Base-by-base conservation (phyloP, 2,329 filamentous ascomycete species). In the Xylariaceae sp. region DNA sequence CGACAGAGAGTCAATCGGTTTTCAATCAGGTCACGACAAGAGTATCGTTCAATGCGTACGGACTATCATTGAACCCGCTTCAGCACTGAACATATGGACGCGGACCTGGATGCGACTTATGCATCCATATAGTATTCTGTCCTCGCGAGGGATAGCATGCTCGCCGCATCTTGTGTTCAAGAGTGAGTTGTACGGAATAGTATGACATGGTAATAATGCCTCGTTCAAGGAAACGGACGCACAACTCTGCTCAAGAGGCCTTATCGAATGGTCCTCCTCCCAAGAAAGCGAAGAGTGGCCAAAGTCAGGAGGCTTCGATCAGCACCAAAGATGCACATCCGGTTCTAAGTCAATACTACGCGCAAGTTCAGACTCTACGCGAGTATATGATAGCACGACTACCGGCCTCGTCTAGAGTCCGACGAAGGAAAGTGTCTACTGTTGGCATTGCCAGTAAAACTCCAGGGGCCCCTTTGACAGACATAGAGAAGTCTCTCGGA, bases 311-410 rank as follows among this genome's bases (percentile, higher is more conserved):
- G 23, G 5, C 23, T 37, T 37, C 51, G 11, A 44, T 45, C 3
- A 47, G 51, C n/a, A 15, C 54, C 44, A 59, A 55, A 74, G 52
- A 75, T 67, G 66, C 71, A 49, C 86, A 90, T 70, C 83, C 84
- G 56, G 80, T 94, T 39, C 78, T 96, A 58, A 79, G 79, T 51
- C 81, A 82, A 62, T 89, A 87, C 74, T 96, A 92, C 73, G 74
- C 80, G 6, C 74, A 80, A 51, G 81, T 92, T 10, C 73, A 84
- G 57, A 86, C 86, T 0, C 76, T 96, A 59, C 85, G 90, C 67
- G 79, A 88, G 59, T 89, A 90, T 75, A 76, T 92, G 45, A 76
- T 92, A 52, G 77, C 77, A 17, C 82, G 79, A 61, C 80, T 95
- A 9, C 88, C 89, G 0, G 65, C 73, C n/a, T 79, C 83, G 9